A percentile compares a stretch with the other conserved stretches of the same genome.
These are phyloP conservation scores for Leptodontidium sp. DNA, from an alignment of 2,329 filamentous ascomycete species.

Conservation along the genomic window DNA sequence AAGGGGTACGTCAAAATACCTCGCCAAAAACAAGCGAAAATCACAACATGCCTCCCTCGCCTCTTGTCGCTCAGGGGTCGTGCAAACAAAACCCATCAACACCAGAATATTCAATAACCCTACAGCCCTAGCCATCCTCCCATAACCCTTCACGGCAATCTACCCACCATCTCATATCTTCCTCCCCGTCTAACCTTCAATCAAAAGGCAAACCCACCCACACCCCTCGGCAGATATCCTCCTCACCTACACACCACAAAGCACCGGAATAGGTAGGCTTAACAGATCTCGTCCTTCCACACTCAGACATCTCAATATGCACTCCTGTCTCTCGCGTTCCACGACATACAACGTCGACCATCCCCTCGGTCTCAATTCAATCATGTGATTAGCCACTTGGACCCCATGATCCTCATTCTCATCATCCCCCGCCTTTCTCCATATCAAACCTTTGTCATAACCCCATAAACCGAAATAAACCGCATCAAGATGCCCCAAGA, in stretches of 20 bases:
- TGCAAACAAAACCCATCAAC: not conserved
- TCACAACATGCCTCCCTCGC: too few relatives aligned
- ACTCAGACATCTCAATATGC: constrained; percentile 6
- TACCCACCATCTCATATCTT: not conserved
- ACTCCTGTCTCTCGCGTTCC: constrained; percentile 4
- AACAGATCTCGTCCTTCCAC: constrained; percentile 1
- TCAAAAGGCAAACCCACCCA: not conserved
- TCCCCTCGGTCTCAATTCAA: constrained; percentile 5
- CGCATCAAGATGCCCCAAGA: not conserved
- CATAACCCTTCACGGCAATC: not conserved
- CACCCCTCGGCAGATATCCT: not conserved
- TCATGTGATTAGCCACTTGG: constrained; percentile 14
- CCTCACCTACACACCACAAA: not conserved
- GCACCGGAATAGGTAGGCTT: not conserved
- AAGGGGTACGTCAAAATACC: constrained; percentile 6
- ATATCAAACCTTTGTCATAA: not conserved
- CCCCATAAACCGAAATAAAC: not conserved
- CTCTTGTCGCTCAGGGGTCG: not conserved
- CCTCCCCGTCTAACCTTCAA: not conserved
- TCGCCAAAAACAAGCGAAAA: constrained; percentile 11
- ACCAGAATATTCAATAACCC: not conserved
- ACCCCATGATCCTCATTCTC: constrained; percentile 1
- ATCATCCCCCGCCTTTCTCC: not conserved
- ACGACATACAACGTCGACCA: not conserved
- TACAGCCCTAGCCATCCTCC: not conserved